Evolutionary conservation across 306 rosid species (phyloP).

Genomic region (Cicer cuneatum): DNA sequence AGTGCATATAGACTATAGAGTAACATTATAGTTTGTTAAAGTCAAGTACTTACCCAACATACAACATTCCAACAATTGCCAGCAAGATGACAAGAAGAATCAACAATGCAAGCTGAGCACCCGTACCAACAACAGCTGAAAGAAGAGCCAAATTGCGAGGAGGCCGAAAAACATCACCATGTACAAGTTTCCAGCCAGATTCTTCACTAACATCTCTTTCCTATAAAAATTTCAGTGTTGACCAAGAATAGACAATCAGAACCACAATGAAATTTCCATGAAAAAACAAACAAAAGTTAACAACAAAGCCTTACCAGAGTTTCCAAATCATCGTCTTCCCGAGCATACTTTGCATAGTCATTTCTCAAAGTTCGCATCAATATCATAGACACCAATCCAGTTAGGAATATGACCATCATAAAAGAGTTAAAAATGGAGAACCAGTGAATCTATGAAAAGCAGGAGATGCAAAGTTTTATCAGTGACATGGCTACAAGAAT

Average conservation of each 20-base stretch:
- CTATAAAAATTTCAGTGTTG: conserved; percentile 50
- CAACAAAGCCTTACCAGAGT: conserved; percentile 70
- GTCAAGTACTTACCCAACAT: conserved; percentile 62
- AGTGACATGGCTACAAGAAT: conserved; percentile 20
- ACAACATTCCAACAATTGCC: conserved; percentile 98
- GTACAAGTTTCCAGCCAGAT: conserved; percentile 99
- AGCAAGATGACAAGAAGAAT: conserved; percentile 95
- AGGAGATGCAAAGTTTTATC: conserved; percentile 41
- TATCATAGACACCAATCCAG: conserved; percentile 99
- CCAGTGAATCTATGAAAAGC: conserved; percentile 89
- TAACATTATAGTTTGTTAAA: conserved; percentile 31
- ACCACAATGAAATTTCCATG: conserved; percentile 12
- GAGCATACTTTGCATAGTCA: conserved; percentile 98
- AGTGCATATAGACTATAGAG: conserved; percentile 14
- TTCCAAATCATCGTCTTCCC: conserved; percentile 97
- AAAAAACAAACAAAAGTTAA: conserved; percentile 15
- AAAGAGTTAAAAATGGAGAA: conserved; percentile 98
- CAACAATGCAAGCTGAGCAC: conserved; percentile 96
- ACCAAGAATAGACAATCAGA: conserved; percentile 40
- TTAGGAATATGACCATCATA: conserved; percentile 99
- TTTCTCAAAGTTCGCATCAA: conserved; percentile 97
- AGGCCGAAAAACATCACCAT: conserved; percentile 98
- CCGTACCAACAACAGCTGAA: conserved; percentile 98
- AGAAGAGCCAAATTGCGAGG: conserved; percentile 81
- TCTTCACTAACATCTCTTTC: conserved; percentile 99